Evolutionary conservation across 371 early-diverging fungal species (phyloP), one percentile per base, ranked within the genome.

Genomic region (Neoconidiobolus thromboides): DNA sequence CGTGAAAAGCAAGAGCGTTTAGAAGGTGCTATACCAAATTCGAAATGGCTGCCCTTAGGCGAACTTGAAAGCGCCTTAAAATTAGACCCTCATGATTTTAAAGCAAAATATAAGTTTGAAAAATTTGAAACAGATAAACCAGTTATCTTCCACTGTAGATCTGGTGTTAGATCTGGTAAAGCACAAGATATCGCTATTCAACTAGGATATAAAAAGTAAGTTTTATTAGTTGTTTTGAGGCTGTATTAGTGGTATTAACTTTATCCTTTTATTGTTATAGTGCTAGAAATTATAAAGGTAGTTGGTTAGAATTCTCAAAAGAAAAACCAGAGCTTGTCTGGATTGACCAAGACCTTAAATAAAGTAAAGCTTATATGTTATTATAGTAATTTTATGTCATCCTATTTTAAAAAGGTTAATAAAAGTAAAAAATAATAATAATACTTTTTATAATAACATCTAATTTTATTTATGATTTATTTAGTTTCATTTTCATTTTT

Each of bases 101-200:
- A 71, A 58, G 68, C 12, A 15, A 41, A 43, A 3, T 58, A 58
- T 37, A 67, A 69, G 48, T 67, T 65, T 51, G 61, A 66, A 37
- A 67, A 67, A 67, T 62, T 61, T 14, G 48, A 46, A 43, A 61
- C 62, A 43, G 62, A 69, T 15, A 66, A 69, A 39, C 72, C 70
- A 46, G 63, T 73, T 48, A 73, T 77, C 61, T 77, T 77, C 62
- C 76, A 77, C 65, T 77, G 77, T 67, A 69, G 73, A 58, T 70
- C 72, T 5, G 77, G 77, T 26, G 67, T 63, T 42, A 70, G 77
- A 63, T 73, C 74, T 60, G 68, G 69, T 41, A 68, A 64, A 55
- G 74, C 77, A 46, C 68, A 71, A 44, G 70, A 76, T 50, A 58
- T 65, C 38, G 76, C 75, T 38, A 73, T 66, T 41, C 66, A 67